Conservation (phyloP, 2,329 filamentous ascomycete species). For the Uncinocarpus reesii region DNA sequence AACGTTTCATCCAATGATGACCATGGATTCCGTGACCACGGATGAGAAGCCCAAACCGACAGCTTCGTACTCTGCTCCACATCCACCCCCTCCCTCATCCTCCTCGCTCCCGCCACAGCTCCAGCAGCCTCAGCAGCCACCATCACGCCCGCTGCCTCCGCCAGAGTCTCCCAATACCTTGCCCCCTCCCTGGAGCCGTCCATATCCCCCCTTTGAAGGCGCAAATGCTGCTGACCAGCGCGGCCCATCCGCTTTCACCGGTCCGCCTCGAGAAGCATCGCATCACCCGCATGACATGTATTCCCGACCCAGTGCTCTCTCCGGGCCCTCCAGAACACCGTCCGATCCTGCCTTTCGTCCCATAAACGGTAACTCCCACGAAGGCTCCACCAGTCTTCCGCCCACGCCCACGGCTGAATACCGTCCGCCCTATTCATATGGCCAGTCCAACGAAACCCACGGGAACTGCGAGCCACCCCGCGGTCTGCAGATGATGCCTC, state of each 20-base stretch:
- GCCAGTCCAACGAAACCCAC: constrained; percentile 19
- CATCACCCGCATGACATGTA: constrained; percentile 13
- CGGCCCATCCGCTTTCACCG: constrained; percentile 19
- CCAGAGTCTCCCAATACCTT: constrained; percentile 11
- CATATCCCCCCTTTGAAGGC: constrained; percentile 6
- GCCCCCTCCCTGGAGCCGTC: constrained; percentile 13
- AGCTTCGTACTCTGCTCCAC: constrained; percentile 9
- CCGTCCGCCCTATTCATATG: constrained; percentile 10
- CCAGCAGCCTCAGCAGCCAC: background rate
- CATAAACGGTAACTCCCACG: constrained; percentile 8
- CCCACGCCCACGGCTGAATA: constrained; percentile 9
- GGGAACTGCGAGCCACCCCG: constrained; percentile 24
- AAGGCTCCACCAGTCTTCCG: background rate
- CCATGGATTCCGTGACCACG: constrained; percentile 10
- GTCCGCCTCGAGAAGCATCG: constrained; percentile 23
- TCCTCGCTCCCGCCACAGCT: background rate
- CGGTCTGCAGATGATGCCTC: constrained; percentile 25
- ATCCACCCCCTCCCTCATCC: background rate
- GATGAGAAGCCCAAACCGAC: constrained; percentile 13
- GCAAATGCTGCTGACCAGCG: constrained; percentile 15
- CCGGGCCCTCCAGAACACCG: constrained; percentile 1
- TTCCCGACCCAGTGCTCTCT: constrained; percentile 20
- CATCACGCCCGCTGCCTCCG: constrained; percentile 12
- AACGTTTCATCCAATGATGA: constrained; percentile 10
- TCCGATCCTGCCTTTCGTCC: constrained; percentile 8